Evolutionary conservation across 176 grass and related monocot genomes (phyloP), one percentile per base, ranked within the genome.

Genomic region (Oryza glumipatula): DNA sequence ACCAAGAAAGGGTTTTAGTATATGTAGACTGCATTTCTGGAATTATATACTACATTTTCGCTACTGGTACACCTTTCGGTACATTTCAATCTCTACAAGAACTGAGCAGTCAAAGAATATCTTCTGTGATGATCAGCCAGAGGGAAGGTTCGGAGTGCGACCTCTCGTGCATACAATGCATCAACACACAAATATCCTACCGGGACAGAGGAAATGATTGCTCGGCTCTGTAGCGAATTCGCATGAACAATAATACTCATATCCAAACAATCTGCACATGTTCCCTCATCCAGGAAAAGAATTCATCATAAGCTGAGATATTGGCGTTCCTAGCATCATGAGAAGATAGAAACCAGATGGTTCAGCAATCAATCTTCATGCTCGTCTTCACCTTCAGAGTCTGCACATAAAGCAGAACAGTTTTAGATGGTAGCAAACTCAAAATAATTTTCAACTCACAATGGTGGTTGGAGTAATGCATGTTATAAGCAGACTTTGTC

Each of bases 301-400:
- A 83, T 78, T 64, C 32, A 24, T 64, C 32, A 24, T 24, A 78
- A 51, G 72, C 66, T 72, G 28, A 30, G 73, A 47, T 43, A 72
- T 39, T 41, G n/a, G 19, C 68, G 36, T 39, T 70, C 66, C 48
- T 60, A 47, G 35, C 72, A 75, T 56, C 26, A 19, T 16, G 15
- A 0, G 8, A 16, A 45, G 17, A 70, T 11, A 43, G 16, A 61
- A 70, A 7, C 39, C 17, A 60, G 35, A 46, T 23, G 26, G 11
- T 11, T 6, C 2, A 2, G 5, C 47, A 52, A 85, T 96, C 71
- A 96, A 67, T 96, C 89, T 82, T 96, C 89, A 85, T 96, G 91
- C 49, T 91, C 88, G 17, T 96, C 94, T 81, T 96, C 94, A 38
- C 16, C 81, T 88, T 96, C 94, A 78, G 91, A 96, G 76, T 96